Conservation (phyloP, 1,139 yeast species). For the Kurtzmaniella quercitrusa region DNA sequence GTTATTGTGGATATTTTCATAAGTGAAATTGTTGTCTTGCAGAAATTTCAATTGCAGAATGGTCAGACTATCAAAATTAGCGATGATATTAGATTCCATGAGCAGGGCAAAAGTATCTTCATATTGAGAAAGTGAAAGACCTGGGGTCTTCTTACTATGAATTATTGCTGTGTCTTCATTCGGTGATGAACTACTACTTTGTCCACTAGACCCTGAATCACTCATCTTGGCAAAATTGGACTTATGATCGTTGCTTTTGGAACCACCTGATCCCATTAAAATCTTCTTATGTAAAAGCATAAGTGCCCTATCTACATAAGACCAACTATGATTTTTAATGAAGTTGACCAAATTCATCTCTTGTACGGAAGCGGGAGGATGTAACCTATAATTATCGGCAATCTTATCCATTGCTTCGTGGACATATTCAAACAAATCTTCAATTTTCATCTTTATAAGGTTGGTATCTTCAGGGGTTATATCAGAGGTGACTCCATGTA, state of each 20-base stretch:
- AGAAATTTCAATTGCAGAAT: conserved; percentile 34
- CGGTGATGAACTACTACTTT: not conserved
- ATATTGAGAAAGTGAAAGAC: conserved; percentile 30
- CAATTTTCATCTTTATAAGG: conserved; percentile 43
- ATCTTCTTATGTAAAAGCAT: conserved; percentile 54
- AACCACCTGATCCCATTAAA: conserved; percentile 20
- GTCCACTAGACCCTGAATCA: not conserved
- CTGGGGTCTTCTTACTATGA: conserved; percentile 16
- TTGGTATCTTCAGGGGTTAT: conserved; percentile 38
- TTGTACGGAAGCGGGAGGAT: conserved; percentile 30
- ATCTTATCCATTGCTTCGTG: conserved; percentile 38
- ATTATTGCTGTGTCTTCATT: not conserved
- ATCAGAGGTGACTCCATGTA: conserved; percentile 35
- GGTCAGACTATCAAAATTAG: conserved; percentile 30
- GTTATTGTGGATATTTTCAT: conserved; percentile 49
- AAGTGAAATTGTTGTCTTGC: conserved; percentile 34
- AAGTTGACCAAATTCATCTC: conserved; percentile 46
- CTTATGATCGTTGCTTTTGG: conserved; percentile 4
- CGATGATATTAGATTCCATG: conserved; percentile 37
- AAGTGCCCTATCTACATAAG: conserved; percentile 53
- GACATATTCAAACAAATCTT: conserved; percentile 45
- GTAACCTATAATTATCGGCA: conserved; percentile 19
- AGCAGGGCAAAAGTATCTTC: conserved; percentile 41
- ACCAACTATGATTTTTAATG: conserved; percentile 48
- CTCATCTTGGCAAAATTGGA: conserved; percentile 7